phyloP scores from a whole-genome alignment of 2,329 filamentous ascomycete genomes.

The Cladosporium sp. region DNA sequence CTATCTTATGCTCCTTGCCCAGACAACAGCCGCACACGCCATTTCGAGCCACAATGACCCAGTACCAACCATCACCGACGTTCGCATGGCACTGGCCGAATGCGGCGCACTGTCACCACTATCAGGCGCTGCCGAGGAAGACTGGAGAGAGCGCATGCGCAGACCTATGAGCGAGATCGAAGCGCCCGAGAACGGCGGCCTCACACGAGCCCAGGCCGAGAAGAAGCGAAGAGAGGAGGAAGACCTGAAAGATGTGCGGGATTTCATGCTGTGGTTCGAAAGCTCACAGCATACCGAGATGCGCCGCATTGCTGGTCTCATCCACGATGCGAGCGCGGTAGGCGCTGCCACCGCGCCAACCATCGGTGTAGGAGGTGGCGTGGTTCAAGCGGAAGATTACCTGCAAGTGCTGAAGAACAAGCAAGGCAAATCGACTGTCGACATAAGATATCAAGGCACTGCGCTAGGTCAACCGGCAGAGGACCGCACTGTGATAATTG shows the following conservation, averaged over 20 bases:
- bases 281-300: slow-evolving; percentile 78
- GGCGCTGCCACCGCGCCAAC: slow-evolving; percentile 41
- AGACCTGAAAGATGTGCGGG: slow-evolving; percentile 74
- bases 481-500: slow-evolving; percentile 70
- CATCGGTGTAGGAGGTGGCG: slow-evolving; percentile 40
- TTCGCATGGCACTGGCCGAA: slow-evolving; percentile 82
- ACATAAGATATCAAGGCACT: slow-evolving; percentile 81
- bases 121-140: slow-evolving; percentile 65
- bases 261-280: slow-evolving; percentile 76
- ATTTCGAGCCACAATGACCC: slow-evolving; percentile 67
- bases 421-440: slow-evolving; percentile 78
- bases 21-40: slow-evolving; percentile 70
- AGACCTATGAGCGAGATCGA: slow-evolving; percentile 44
- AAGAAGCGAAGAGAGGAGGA: slow-evolving; percentile 58
- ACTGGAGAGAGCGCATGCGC: slow-evolving; percentile 56
- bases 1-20: slow-evolving; percentile 74
- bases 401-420: slow-evolving; percentile 76
- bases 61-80: slow-evolving; percentile 68
- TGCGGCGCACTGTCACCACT: slow-evolving; percentile 73
- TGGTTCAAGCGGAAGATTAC: slow-evolving; percentile 48
- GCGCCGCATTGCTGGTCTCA: slow-evolving; percentile 72
- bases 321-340: slow-evolving; percentile 48
- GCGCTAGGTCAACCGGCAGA: slow-evolving; percentile 74
- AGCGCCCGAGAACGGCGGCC: slow-evolving; percentile 38
- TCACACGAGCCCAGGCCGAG: slow-evolving; percentile 39